A percentile compares a stretch with the other conserved stretches of the same genome.
Evolutionary conservation across 2,329 filamentous ascomycete species (phyloP).

Genomic region (Exophiala alcalophila): DNA sequence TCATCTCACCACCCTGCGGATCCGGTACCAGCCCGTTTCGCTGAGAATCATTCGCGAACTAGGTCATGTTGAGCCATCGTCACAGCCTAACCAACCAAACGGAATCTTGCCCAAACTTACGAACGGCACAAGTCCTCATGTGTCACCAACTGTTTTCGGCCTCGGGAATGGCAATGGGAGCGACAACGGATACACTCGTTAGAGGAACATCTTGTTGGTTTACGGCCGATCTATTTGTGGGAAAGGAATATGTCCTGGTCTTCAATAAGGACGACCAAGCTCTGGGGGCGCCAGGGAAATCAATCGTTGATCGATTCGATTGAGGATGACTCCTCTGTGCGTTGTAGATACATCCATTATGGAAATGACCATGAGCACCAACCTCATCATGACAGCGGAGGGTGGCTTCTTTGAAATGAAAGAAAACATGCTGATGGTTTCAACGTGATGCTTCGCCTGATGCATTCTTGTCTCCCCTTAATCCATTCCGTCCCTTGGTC

Average conservation of each 20-base stretch:
- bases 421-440: too few species aligned
- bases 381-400: too few species aligned
- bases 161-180: slow-evolving; percentile 21
- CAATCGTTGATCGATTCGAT: not conserved
- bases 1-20: slow-evolving; percentile 36
- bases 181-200: slow-evolving; percentile 17
- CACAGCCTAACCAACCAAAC: too few species aligned
- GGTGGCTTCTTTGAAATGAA: not conserved
- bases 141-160: slow-evolving; percentile 8
- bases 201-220: too few species aligned
- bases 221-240: too few species aligned
- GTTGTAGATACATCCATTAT: slow-evolving; percentile 5
- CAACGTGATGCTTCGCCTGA: too few species aligned
- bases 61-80: too few species aligned
- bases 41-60: slow-evolving; percentile 19
- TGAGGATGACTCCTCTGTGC: not conserved
- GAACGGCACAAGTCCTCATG: slow-evolving; percentile 20
- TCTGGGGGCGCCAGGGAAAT: not conserved
- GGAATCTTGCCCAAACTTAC: slow-evolving; percentile 14
- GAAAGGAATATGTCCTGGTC: not conserved
- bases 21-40: slow-evolving; percentile 24
- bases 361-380: slow-evolving; percentile 8
- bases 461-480: too few species aligned
- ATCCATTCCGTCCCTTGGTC: too few species aligned
- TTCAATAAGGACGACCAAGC: not conserved